These are phyloP conservation scores for Zalaria obscura DNA, from an alignment of 2,329 filamentous ascomycete genomes.

Conservation along the genomic window DNA sequence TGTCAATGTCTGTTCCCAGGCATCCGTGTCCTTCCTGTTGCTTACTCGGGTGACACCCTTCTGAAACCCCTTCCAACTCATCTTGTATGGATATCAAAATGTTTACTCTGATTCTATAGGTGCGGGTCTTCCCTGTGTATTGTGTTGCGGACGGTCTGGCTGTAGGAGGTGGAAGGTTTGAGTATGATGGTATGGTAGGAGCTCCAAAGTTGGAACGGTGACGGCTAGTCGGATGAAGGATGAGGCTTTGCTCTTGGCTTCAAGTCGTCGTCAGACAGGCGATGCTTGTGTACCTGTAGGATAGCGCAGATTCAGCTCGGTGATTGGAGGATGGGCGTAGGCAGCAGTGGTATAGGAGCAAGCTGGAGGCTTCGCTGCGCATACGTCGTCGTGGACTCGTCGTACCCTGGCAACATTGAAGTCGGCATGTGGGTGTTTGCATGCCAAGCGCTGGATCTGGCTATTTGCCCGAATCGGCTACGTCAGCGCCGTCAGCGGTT, in stretches of 20 bases:
- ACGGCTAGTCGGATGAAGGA: background rate
- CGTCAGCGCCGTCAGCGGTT: too few relatives aligned
- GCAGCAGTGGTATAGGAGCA: too few relatives aligned
- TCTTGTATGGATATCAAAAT: constrained; percentile 25
- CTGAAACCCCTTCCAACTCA: constrained; percentile 96
- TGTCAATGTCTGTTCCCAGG: constrained; percentile 10
- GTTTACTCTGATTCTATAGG: background rate
- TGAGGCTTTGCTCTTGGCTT: background rate
- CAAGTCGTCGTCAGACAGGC: too few relatives aligned
- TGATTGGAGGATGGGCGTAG: too few relatives aligned
- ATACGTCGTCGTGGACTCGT: too few relatives aligned
- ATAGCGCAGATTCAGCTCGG: too few relatives aligned
- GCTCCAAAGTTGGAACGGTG: background rate
- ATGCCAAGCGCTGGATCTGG: too few relatives aligned
- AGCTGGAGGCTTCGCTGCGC: too few relatives aligned
- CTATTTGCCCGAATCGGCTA: too few relatives aligned
- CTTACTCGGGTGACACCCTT: constrained; percentile 78
- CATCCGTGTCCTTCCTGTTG: constrained; percentile 8
- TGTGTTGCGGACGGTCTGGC: background rate
- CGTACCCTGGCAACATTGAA: too few relatives aligned
- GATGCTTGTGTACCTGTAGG: too few relatives aligned
- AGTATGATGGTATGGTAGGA: background rate
- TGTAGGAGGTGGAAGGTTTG: background rate
- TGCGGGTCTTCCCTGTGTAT: background rate
- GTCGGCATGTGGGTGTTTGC: too few relatives aligned